Conservation (phyloP, 768 basidiomycete genomes). For the Suillus brevipes region DNA sequence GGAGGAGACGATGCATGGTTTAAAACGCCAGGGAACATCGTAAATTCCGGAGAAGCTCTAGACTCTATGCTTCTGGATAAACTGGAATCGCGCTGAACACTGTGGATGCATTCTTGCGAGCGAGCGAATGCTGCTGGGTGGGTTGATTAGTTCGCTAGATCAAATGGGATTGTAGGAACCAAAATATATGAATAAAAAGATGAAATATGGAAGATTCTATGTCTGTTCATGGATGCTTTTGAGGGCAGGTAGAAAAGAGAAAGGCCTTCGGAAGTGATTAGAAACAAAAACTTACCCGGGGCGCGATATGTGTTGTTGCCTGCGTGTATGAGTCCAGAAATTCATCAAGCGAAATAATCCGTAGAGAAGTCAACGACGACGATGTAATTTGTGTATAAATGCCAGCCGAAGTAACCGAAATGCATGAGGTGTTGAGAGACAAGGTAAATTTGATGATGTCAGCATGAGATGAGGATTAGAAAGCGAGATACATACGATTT, state of each 20-base stretch:
- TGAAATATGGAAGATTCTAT: background rate
- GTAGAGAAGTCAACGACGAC: background rate
- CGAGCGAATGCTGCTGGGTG: background rate
- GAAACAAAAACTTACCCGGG: background rate
- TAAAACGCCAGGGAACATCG: background rate
- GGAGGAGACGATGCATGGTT: background rate
- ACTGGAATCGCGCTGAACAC: background rate
- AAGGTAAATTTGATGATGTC: background rate
- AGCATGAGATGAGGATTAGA: background rate
- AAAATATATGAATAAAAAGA: background rate
- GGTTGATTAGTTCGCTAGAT: background rate
- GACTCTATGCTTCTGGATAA: background rate
- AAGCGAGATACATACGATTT: background rate
- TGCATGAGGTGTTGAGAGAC: background rate
- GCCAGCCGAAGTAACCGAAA: background rate
- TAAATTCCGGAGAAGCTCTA: background rate
- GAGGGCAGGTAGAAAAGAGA: background rate
- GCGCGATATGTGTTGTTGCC: background rate
- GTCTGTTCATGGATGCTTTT: background rate
- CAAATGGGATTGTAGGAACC: background rate
- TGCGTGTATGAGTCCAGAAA: background rate
- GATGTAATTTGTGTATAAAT: background rate
- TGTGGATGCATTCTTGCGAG: background rate
- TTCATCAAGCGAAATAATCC: background rate
- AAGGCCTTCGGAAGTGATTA: background rate